Conservation (phyloP, 1,284 basidiomycete species). For the Fomitopsis betulina region DNA sequence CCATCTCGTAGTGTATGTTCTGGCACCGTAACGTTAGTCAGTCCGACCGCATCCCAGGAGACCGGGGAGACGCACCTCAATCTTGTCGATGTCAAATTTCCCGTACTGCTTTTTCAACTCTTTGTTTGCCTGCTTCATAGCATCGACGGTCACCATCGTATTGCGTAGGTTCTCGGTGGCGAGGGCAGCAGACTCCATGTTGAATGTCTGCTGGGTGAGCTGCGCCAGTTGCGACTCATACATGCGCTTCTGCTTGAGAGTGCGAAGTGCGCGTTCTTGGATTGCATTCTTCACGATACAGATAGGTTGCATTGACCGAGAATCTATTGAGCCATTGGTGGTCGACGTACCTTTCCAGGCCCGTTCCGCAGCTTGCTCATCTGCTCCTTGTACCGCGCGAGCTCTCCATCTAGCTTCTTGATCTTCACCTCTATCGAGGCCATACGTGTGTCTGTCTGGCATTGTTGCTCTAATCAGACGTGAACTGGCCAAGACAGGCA, state of each 20-base stretch:
- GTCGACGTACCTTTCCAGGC: conserved; percentile 80
- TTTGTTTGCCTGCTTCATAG: conserved; percentile 97
- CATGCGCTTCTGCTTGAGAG: conserved; percentile 94
- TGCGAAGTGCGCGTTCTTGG: conserved; percentile 91
- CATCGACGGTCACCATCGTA: conserved; percentile 99
- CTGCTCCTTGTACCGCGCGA: conserved; percentile 91
- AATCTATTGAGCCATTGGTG: neutral
- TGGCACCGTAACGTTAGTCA: conserved; percentile 26
- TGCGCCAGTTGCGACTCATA: conserved; percentile 92
- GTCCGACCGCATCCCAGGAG: neutral
- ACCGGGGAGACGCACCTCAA: conserved; percentile 64
- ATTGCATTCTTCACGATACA: conserved; percentile 67
- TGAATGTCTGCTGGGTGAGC: conserved; percentile 94
- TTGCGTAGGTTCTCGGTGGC: conserved; percentile 97
- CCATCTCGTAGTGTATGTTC: conserved; percentile 97
- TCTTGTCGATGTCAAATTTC: conserved; percentile 97
- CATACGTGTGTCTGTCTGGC: conserved; percentile 84
- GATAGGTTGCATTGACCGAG: neutral
- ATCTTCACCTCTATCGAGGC: conserved; percentile 96
- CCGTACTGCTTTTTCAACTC: conserved; percentile 97
- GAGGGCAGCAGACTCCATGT: conserved; percentile 97
- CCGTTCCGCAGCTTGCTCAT: conserved; percentile 93
- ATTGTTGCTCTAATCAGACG: conserved; percentile 11
- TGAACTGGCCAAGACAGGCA: neutral
- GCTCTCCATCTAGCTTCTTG: conserved; percentile 93